These are phyloP conservation scores for Asparagopsis taxiformis DNA, from an alignment of 31 red algal genomes.

Conservation along the genomic window DNA sequence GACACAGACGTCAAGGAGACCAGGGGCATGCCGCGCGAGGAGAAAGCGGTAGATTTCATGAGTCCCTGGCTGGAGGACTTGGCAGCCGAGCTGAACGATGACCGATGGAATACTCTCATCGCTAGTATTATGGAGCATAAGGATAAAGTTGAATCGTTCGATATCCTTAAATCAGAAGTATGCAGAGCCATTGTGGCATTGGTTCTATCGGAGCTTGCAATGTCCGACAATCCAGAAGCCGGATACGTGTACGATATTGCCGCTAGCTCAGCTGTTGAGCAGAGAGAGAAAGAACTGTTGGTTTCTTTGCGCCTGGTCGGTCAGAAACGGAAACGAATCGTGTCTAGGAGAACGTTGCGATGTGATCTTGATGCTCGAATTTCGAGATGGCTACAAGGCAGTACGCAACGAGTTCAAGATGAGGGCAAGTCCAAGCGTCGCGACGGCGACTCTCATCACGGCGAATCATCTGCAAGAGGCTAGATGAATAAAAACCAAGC, in stretches of 20 bases:
- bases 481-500: not conserved
- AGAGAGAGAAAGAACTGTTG: constrained; percentile 53
- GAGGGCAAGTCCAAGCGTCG: not conserved
- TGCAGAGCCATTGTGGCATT: constrained; percentile 49
- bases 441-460: not conserved
- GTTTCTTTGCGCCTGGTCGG: constrained; percentile 38
- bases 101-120: constrained; percentile 29
- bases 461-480: not conserved
- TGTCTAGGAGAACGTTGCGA: constrained; percentile 45
- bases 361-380: constrained; percentile 36
- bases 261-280: constrained; percentile 46
- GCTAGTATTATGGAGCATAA: constrained; percentile 21
- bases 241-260: constrained; percentile 69
- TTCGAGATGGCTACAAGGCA: not conserved
- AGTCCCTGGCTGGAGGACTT: constrained; percentile 42
- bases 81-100: constrained; percentile 15
- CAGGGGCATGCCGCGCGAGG: constrained; percentile 52
- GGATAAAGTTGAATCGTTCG: constrained; percentile 20
- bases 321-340: constrained; percentile 49
- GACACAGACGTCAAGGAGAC: constrained; percentile 55
- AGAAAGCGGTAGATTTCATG: constrained; percentile 61
- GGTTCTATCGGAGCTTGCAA: constrained; percentile 30
- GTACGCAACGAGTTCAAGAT: not conserved
- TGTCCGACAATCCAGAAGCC: constrained; percentile 21
- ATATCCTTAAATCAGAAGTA: constrained; percentile 55